These are phyloP conservation scores for Globisporangium uncinulatum DNA, from an alignment of 352 stramenopile species.

Conservation along the genomic window DNA sequence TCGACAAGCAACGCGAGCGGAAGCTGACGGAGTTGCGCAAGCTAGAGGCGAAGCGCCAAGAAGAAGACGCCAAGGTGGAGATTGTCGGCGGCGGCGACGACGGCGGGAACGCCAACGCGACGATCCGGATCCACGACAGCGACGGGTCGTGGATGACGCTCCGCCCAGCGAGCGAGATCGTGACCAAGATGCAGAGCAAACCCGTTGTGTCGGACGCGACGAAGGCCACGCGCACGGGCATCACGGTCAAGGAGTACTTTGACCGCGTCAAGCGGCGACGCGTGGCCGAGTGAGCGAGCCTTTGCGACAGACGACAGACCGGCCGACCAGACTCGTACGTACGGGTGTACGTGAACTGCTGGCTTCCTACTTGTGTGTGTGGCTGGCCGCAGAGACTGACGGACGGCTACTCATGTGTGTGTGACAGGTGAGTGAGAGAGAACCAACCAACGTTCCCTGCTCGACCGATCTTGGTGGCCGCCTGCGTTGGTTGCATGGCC, in stretches of 20 bases:
- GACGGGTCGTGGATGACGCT: constrained; percentile 83
- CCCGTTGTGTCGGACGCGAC: constrained; percentile 53
- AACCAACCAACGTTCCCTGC: neutral
- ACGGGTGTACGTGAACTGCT: too few species aligned
- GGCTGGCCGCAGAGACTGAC: neutral
- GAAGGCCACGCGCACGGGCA: constrained; percentile 68
- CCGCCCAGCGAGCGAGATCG: constrained; percentile 70
- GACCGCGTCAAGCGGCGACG: constrained; percentile 71
- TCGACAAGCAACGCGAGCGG: constrained; percentile 63
- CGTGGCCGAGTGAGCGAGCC: constrained; percentile 29
- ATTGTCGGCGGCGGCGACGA: constrained; percentile 41
- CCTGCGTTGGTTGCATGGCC: too few species aligned
- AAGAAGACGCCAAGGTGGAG: constrained; percentile 47
- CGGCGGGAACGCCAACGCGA: constrained; percentile 66
- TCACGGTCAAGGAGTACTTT: constrained; percentile 86
- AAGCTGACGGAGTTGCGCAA: constrained; percentile 40
- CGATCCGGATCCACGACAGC: constrained; percentile 78
- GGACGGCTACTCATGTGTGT: neutral
- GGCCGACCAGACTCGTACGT: too few species aligned
- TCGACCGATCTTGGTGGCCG: neutral
- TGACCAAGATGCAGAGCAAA: constrained; percentile 69
- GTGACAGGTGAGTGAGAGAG: neutral
- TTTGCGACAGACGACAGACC: neutral
- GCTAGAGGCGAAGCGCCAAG: constrained; percentile 17
- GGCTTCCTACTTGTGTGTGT: too few species aligned